These are phyloP conservation scores for Begonia fuchsioides DNA, from an alignment of 306 rosid genomes.

Conservation along the genomic window DNA sequence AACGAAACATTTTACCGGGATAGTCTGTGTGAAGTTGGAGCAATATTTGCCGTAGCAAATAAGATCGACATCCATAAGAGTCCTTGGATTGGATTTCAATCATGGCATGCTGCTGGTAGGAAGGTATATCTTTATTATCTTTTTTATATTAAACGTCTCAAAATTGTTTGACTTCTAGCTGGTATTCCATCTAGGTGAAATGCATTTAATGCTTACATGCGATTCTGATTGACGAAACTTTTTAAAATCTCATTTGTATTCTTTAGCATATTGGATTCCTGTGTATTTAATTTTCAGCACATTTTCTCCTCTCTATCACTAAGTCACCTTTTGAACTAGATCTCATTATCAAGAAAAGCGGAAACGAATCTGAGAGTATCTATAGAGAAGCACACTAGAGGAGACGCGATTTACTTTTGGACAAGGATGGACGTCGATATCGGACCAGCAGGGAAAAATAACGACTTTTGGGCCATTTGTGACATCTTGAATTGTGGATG, in stretches of 20 bases:
- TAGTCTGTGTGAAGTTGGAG: slow-evolving; percentile 82
- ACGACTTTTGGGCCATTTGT: slow-evolving; percentile 79
- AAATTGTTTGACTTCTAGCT: no score
- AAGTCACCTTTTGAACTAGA: slow-evolving; percentile 37
- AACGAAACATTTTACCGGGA: slow-evolving; percentile 50
- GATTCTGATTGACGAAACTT: no score
- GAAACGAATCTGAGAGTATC: slow-evolving; percentile 52
- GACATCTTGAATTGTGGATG: slow-evolving; percentile 87
- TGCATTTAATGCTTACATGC: no score
- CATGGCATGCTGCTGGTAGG: slow-evolving; percentile 96
- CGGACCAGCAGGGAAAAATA: slow-evolving; percentile 24
- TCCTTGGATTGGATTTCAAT: slow-evolving; percentile 98
- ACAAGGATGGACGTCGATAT: slow-evolving; percentile 44
- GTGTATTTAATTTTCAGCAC: no score
- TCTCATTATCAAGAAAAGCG: slow-evolving; percentile 48
- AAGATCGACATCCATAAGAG: slow-evolving; percentile 57
- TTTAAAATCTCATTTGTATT: no score
- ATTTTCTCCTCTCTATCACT: neutral
- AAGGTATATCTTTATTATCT: slow-evolving; percentile 49
- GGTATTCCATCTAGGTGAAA: no score
- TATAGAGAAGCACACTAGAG: slow-evolving; percentile 36
- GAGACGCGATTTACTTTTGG: slow-evolving; percentile 86
- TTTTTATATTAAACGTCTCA: neutral
- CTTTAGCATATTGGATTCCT: no score
- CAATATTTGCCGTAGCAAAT: slow-evolving; percentile 83